These are phyloP conservation scores for Apiospora kogelbergensis DNA, from an alignment of 2,329 filamentous ascomycete genomes.

Conservation along the genomic window DNA sequence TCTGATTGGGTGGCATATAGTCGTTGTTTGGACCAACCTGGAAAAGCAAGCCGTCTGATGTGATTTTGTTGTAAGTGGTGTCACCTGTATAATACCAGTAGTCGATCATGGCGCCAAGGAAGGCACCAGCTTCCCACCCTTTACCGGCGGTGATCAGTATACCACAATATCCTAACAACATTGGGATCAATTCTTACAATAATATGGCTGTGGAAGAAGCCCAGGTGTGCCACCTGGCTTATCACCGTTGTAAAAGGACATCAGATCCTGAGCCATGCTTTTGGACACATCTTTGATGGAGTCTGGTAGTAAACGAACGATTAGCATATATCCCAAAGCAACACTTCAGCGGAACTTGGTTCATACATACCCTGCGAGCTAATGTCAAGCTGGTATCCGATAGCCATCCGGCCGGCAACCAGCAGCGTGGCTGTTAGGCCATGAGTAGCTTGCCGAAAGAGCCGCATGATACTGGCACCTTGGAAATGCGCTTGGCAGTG, in stretches of 20 bases:
- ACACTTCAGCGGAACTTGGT: not conserved
- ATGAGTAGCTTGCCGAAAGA: slow-evolving; percentile 19
- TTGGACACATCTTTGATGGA: slow-evolving; percentile 50
- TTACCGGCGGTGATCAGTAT: slow-evolving; percentile 13
- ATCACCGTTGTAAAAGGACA: slow-evolving; percentile 48
- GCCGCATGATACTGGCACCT: slow-evolving; percentile 21
- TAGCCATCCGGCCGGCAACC: slow-evolving; percentile 14
- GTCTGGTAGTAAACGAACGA: slow-evolving; percentile 34
- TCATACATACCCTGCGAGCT: slow-evolving; percentile 24
- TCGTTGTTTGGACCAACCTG: slow-evolving; percentile 73
- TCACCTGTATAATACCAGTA: slow-evolving; percentile 86
- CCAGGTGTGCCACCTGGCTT: slow-evolving; percentile 51
- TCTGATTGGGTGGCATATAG: slow-evolving; percentile 77
- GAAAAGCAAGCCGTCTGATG: slow-evolving; percentile 66
- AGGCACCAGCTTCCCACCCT: slow-evolving; percentile 75
- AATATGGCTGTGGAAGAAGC: slow-evolving; percentile 53
- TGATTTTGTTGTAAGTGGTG: slow-evolving; percentile 66
- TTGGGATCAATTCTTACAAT: slow-evolving; percentile 41
- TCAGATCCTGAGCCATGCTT: slow-evolving; percentile 51
- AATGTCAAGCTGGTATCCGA: slow-evolving; percentile 27
- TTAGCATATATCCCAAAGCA: slow-evolving; percentile 11
- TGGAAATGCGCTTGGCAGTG: slow-evolving; percentile 14
- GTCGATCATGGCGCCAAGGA: slow-evolving; percentile 71
- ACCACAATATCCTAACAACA: not conserved
- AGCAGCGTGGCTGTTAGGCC: slow-evolving; percentile 20